Evolutionary conservation across 208 protist species (phyloP).

Genomic region (Leishmania turanica): DNA sequence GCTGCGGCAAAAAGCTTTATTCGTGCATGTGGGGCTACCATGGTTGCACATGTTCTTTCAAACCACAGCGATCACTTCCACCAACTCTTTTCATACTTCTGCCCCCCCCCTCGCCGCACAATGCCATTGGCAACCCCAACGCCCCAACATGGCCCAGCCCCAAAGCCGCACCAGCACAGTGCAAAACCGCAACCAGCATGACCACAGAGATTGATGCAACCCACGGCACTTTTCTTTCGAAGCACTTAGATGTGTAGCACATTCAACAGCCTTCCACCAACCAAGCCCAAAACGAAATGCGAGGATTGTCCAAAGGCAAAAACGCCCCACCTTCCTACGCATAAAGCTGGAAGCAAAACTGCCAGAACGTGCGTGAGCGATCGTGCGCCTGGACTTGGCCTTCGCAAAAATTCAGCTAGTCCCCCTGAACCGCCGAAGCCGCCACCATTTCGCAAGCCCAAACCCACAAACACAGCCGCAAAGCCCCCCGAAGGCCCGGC

Average conservation of each 20-base stretch:
- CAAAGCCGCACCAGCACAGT: background rate
- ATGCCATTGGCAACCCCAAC: background rate
- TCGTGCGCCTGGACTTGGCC: no score
- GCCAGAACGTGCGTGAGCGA: no score
- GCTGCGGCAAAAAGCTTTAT: background rate
- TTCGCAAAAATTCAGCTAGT: no score
- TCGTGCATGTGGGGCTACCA: background rate
- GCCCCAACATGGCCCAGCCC: background rate
- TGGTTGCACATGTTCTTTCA: background rate
- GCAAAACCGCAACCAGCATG: background rate
- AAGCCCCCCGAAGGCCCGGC: no score
- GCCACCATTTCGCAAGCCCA: no score
- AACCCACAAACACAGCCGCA: no score
- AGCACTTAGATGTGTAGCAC: background rate
- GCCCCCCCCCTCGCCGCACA: background rate
- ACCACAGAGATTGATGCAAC: background rate
- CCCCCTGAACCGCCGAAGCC: no score
- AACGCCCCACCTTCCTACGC: background rate
- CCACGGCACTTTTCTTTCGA: background rate
- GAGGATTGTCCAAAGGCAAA: no score
- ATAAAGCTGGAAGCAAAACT: no score
- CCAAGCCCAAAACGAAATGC: background rate
- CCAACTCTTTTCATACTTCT: background rate
- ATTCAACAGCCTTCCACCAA: background rate
- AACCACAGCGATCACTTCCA: background rate